A percentile compares a stretch with the other conserved stretches of the same genome.
Evolutionary conservation across 768 basidiomycete genomes (phyloP).

Genomic region (Nidularia sp.): DNA sequence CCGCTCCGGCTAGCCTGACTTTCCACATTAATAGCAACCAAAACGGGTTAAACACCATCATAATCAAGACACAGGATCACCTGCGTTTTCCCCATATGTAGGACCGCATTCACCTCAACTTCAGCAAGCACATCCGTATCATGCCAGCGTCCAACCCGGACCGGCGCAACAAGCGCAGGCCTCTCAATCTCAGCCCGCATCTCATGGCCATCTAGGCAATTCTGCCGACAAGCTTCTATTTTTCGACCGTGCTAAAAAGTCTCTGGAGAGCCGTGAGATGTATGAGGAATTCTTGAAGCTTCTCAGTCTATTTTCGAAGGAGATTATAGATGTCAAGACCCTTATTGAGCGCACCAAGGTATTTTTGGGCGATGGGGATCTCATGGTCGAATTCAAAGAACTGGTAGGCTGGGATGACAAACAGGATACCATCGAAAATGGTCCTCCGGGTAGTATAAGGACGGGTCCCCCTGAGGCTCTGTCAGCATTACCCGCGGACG

Average conservation of each 20-base stretch:
- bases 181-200: slow-evolving; percentile 10
- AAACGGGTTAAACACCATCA: slow-evolving; percentile 66
- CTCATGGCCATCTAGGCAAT: slow-evolving; percentile 25
- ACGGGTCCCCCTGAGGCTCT: slow-evolving; percentile 74
- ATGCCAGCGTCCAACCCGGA: slow-evolving; percentile 11
- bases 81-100: slow-evolving; percentile 47
- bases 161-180: slow-evolving; percentile 13
- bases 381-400: slow-evolving; percentile 82
- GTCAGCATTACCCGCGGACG: slow-evolving; percentile 75
- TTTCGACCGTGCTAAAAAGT: slow-evolving; percentile 89
- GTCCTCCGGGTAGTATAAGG: slow-evolving; percentile 75
- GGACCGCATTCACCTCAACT: slow-evolving; percentile 39
- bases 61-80: slow-evolving; percentile 52
- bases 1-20: neutral
- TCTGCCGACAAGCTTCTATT: slow-evolving; percentile 80
- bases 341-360: slow-evolving; percentile 77
- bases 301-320: slow-evolving; percentile 84
- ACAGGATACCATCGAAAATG: slow-evolving; percentile 55
- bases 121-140: slow-evolving; percentile 24
- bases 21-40: slow-evolving; percentile 25
- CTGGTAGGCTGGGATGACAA: slow-evolving; percentile 78
- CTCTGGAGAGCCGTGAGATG: slow-evolving; percentile 67
- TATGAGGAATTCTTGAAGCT: slow-evolving; percentile 96
- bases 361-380: slow-evolving; percentile 79
- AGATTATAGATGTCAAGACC: slow-evolving; percentile 82